A percentile compares a stretch with the other conserved stretches of the same genome.
phyloP scores from a whole-genome alignment of 805 yeast species.

The Candida tibetensis region DNA sequence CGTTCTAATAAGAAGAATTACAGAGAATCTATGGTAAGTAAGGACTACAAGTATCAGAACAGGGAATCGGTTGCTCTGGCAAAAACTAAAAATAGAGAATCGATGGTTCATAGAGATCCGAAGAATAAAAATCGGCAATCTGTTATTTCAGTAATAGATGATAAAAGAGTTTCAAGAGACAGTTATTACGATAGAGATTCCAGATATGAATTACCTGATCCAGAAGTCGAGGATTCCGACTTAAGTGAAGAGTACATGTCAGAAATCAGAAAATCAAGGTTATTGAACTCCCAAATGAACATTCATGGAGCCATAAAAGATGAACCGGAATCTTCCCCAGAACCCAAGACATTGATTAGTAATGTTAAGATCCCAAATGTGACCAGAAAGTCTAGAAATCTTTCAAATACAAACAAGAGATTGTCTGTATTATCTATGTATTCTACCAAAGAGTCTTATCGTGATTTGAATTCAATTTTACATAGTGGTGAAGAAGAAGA shows the following conservation, averaged over 20 bases:
- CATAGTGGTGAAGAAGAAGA: conserved; percentile 16
- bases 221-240: conserved; percentile 31
- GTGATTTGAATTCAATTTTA: conserved; percentile 48
- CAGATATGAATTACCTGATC: conserved; percentile 35
- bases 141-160: conserved; percentile 31
- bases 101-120: conserved; percentile 9
- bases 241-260: conserved; percentile 44
- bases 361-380: conserved; percentile 70
- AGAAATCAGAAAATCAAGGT: conserved; percentile 43
- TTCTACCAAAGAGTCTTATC: conserved; percentile 64
- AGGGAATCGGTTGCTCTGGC: conserved; percentile 26
- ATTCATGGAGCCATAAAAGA: conserved; percentile 11
- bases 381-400: conserved; percentile 62
- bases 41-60: conserved; percentile 10
- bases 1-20: conserved; percentile 9
- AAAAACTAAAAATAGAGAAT: conserved; percentile 6
- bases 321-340: conserved; percentile 14
- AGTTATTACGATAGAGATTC: conserved; percentile 14
- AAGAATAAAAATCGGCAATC: conserved; percentile 28
- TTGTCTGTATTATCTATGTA: conserved; percentile 69
- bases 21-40: conserved; percentile 9
- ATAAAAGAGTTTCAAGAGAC: conserved; percentile 19
- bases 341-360: conserved; percentile 51
- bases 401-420: conserved; percentile 62
- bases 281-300: conserved; percentile 43